These are phyloP conservation scores for Soucietia sequanensis DNA, from an alignment of 805 yeast species.

Conservation along the genomic window DNA sequence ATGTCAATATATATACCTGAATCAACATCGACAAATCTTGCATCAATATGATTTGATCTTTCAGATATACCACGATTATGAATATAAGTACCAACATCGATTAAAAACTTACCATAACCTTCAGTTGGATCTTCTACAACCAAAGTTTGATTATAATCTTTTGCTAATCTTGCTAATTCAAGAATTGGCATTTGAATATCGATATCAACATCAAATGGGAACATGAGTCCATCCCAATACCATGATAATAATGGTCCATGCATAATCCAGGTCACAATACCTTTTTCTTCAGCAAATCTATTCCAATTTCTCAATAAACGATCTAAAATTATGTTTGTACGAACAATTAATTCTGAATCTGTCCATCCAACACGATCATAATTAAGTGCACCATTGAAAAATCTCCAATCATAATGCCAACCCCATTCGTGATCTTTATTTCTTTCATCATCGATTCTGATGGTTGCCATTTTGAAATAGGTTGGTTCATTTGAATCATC, in stretches of 20 bases:
- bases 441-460: conserved; percentile 28
- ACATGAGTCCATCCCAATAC: conserved; percentile 30
- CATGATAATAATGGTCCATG: conserved; percentile 28
- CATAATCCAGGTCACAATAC: conserved; percentile 26
- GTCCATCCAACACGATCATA: conserved; percentile 33
- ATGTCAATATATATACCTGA: conserved; percentile 60
- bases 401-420: conserved; percentile 60
- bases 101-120: conserved; percentile 23
- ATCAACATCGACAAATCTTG: conserved; percentile 57
- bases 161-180: conserved; percentile 19
- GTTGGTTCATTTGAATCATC: conserved; percentile 25
- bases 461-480: conserved; percentile 36
- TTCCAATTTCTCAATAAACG: conserved; percentile 25
- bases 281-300: conserved; percentile 20
- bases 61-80: conserved; percentile 22
- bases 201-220: conserved; percentile 28
- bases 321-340: conserved; percentile 20
- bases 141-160: conserved; percentile 23
- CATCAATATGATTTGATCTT: conserved; percentile 27
- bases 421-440: conserved; percentile 41
- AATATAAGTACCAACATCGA: conserved; percentile 28
- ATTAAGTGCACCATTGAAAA: conserved; percentile 56
- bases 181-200: conserved; percentile 27
- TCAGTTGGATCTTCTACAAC: conserved; percentile 31
- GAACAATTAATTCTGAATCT: conserved; percentile 17